Base-by-base conservation (phyloP, 331 rosid genomes). In the Malus hybrid region DNA sequence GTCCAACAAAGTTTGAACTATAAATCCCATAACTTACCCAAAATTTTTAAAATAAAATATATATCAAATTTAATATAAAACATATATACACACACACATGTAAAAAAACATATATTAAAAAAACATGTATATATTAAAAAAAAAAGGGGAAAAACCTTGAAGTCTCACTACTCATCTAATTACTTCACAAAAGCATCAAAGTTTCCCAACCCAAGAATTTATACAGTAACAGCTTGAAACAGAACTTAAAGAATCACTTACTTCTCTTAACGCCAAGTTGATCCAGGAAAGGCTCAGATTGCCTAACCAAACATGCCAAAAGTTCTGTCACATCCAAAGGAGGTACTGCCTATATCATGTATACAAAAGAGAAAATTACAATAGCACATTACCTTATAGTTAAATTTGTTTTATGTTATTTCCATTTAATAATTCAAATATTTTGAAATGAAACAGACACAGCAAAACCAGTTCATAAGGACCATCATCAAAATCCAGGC, bases 241-340 rank as follows among this genome's bases (percentile, higher is more conserved):
- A 55, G 24, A 22, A 69, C 28, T 74, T 16, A 31, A 77, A 62
- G 36, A 70, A 61, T 52, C 46, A 33, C 69, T 71, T 79, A 90
- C 99, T 97, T 88, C 74, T 88, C 76, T 73, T 83, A 76, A 95
- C 81, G 76, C 99, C 99, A 85, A 95, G 85, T 80, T 94, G 99
- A 87, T 94, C 99, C 83, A 95, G 81, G 68, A 95, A 86, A 39
- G 97, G 93, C 60, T 77, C 97, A 22, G 98, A 92, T 76, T 92
- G 97, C 80, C 96, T 88, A 57, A 95, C 96, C 85, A 90, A 88
- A 81, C 83, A 88, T 22, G 99, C 99, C 86, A 95, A 81, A 80
- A 95, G 99, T 87, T 95, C 99, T 4, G 97, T 85, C 56, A 88
- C 93, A 67, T 88, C 99, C 77, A 95, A 77, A 22, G 99, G 99